A percentile compares a stretch with the other conserved stretches of the same genome.
Evolutionary conservation across 2,329 filamentous ascomycete species (phyloP).

Genomic region (Colletotrichum karsti): DNA sequence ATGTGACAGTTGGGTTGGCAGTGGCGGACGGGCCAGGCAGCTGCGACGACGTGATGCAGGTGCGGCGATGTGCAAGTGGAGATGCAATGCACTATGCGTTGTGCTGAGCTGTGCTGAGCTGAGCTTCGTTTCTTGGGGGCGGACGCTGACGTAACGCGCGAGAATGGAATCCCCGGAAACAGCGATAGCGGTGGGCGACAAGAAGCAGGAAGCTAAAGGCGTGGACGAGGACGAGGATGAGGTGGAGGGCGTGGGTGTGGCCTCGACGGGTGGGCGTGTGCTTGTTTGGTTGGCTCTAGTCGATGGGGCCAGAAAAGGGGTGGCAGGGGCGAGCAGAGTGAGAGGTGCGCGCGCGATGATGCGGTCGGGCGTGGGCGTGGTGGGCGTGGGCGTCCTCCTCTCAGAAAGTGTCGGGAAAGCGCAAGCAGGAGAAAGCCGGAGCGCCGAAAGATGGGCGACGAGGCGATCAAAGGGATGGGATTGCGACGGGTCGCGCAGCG

Average conservation of each 20-base stretch:
- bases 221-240: conserved; percentile 7
- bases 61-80: background rate
- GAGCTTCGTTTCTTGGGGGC: background rate
- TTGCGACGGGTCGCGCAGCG: conserved; percentile 31
- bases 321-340: conserved; percentile 22
- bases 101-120: background rate
- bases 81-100: conserved; percentile 1
- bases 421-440: conserved; percentile 18
- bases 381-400: conserved; percentile 9
- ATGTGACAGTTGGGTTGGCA: background rate
- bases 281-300: conserved; percentile 17
- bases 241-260: conserved; percentile 5
- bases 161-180: conserved; percentile 19
- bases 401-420: conserved; percentile 13
- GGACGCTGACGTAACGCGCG: conserved; percentile 31
- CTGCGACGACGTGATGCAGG: conserved; percentile 9
- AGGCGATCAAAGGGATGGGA: conserved; percentile 21
- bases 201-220: background rate
- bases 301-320: conserved; percentile 23
- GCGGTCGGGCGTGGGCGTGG: conserved; percentile 22
- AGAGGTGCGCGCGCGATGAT: conserved; percentile 26
- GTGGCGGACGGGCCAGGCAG: conserved; percentile 19
- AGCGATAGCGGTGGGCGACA: conserved; percentile 18
- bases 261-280: conserved; percentile 1
- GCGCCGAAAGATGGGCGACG: conserved; percentile 17